Base-by-base conservation (phyloP, 1,139 yeast genomes). In the Debaryomycetaceae sp. region DNA sequence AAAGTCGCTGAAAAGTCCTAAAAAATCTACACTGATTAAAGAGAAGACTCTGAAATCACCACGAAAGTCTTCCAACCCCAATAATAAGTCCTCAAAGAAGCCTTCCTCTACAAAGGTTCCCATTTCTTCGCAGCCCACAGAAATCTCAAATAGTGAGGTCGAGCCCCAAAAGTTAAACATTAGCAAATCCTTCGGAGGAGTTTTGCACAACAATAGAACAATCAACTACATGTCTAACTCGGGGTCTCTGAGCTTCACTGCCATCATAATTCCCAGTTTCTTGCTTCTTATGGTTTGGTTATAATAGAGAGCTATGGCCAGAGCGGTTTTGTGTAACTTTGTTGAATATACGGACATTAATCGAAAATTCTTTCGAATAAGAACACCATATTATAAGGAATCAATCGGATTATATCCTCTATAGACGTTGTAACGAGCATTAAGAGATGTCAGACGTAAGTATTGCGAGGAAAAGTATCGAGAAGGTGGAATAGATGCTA, bases 371-470 rank as follows among this genome's bases (percentile, higher is more conserved):
- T 27, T 27, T 27, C 11, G 31, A 27, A 27, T 11, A 27, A 8
- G 11, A 27, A 27, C 31, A 27, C 4, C 11, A 7, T 27, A 8
- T 4, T 27, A 27, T 27, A 8, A 27, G 4, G 31, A 27, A 27
- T 27, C 31, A 27, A 27, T 27, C 31, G 31, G 31, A 27, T 27
- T 27, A 11, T 27, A 8, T 34, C 4, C 37, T 17, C 3, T 34
- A 14, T 34, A 8, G 13, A 34, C 8, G 37, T 13, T 13, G 3
- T 11, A 27, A 8, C 11, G 11, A 27, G 31, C 31, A 27, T 27
- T 27, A 7, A 11, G 31, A 27, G 31, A 27, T 27, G 51, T 43
- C 51, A 27, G 51, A 48, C 36, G 51, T 48, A 48, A 33, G 51
- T 48, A 24, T 13, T 3, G 20, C 20, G n/a, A 29, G 24, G 20